Base-by-base conservation (phyloP, 108 stramenopile species). In the Epithemia pelagica region DNA sequence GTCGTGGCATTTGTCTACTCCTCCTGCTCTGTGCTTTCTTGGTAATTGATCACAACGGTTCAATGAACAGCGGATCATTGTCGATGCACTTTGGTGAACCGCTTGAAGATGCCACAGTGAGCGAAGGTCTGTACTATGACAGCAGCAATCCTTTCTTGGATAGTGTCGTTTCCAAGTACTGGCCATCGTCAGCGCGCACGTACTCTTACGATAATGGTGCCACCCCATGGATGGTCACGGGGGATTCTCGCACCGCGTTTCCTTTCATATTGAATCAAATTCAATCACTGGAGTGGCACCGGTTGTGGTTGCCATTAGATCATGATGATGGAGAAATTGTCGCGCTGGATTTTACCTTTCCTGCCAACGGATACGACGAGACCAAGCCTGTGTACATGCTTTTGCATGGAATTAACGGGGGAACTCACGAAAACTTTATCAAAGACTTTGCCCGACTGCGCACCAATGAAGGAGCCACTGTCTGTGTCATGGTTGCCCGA, bases 401-500 rank as follows among this genome's bases (percentile, higher is more conserved):
- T 0, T 69, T 97, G 32, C 96, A 97, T 78, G 96, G 96, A 8
- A 77, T 97, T 29, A 93, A 91, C 59, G 95, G 96, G 27, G 94
- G 94, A 0, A 78, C 74, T 29, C 65, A 75, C 2, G 94, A 96
- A 74, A 84, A 86, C 52, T 96, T 94, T 69, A 79, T 96, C 59
- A 70, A 75, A 51, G 94, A 96, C 52, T 75, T 95, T 24, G 82
- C 91, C 1, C 20, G 53, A 27, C 84, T 84, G 22, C 68, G 86
- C 30, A 74, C 73, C n/a, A 62, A 55, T 18, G 81, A 91, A 68
- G 81, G 83, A 2, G 73, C 78, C 31, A 90, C 86, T 0, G 77
- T 81, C 19, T 71, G 82, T n/a, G 88, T 95, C 19, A 74, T 95
- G 71, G 74, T 96, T 54, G 90, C 92, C 1, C 78, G 96, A 15